phyloP scores from a whole-genome alignment of 768 basidiomycete genomes.

The Tricholoma sp. region DNA sequence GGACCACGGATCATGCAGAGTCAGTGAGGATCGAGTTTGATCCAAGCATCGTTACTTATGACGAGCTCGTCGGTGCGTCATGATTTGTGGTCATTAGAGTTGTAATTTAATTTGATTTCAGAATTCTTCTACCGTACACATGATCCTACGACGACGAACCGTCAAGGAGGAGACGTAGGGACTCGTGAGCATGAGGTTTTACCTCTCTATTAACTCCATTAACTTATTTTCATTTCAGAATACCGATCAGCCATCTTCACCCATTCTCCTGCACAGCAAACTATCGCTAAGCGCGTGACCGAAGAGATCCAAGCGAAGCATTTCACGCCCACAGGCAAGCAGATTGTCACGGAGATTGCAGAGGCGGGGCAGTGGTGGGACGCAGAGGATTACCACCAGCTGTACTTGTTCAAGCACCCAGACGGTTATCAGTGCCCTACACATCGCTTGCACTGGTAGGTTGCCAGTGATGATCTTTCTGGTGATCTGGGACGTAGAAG shows the following conservation, averaged over 20 bases:
- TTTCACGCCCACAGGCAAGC: slow-evolving; percentile 65
- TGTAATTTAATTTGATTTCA: slow-evolving; percentile 17
- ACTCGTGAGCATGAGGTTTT: slow-evolving; percentile 50
- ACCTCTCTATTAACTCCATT: background rate
- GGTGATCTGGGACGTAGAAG: background rate
- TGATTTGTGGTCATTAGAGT: background rate
- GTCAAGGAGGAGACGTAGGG: slow-evolving; percentile 74
- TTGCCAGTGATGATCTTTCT: background rate
- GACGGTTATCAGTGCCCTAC: slow-evolving; percentile 89
- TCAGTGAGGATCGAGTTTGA: slow-evolving; percentile 85
- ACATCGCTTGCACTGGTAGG: slow-evolving; percentile 78
- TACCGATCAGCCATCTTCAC: slow-evolving; percentile 94
- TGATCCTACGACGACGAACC: slow-evolving; percentile 81
- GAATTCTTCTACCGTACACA: slow-evolving; percentile 96
- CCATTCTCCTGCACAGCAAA: slow-evolving; percentile 63
- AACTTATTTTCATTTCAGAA: slow-evolving; percentile 39
- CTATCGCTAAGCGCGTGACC: slow-evolving; percentile 71
- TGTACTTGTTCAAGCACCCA: slow-evolving; percentile 82
- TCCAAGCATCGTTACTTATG: slow-evolving; percentile 70
- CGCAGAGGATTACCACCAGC: slow-evolving; percentile 80
- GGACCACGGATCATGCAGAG: slow-evolving; percentile 85
- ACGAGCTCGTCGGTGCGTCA: slow-evolving; percentile 75
- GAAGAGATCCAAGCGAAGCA: slow-evolving; percentile 80
- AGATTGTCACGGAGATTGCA: slow-evolving; percentile 75
- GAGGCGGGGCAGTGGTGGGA: slow-evolving; percentile 74